Conservation (phyloP, 108 stramenopile genomes). For the Poteriospumella lacustris region DNA sequence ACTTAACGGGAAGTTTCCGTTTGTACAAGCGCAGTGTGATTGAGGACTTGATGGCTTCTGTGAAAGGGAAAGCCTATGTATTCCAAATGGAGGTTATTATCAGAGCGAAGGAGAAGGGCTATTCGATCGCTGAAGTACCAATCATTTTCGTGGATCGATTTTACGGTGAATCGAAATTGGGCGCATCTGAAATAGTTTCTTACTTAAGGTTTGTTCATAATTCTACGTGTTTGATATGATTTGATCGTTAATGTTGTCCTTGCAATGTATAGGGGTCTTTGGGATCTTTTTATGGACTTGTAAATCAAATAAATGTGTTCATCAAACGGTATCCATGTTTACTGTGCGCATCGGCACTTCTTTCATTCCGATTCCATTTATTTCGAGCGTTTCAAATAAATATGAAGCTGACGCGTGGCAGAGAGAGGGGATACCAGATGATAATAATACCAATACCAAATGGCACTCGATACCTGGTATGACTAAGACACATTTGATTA, state of each 20-base stretch:
- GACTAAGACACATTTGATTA: no score
- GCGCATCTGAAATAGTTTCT: conserved; percentile 83
- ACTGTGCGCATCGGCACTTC: no score
- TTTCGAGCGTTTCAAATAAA: no score
- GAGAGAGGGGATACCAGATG: no score
- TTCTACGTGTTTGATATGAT: conserved; percentile 73
- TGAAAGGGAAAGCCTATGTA: conserved; percentile 84
- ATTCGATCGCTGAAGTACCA: conserved; percentile 79
- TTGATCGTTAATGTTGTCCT: conserved; percentile 62
- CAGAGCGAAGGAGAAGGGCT: conserved; percentile 69
- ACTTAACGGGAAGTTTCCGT: conserved; percentile 91
- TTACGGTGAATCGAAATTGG: conserved; percentile 95
- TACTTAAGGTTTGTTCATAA: conserved; percentile 58
- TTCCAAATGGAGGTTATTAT: conserved; percentile 99
- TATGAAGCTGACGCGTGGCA: no score
- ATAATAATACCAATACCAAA: no score
- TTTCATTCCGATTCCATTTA: no score
- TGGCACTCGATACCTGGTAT: no score
- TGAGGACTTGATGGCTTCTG: conserved; percentile 72
- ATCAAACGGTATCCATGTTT: no score
- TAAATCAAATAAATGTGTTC: no score
- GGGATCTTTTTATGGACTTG: conserved; percentile 20
- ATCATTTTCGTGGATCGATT: conserved; percentile 96
- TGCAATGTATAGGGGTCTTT: conserved; percentile 8
- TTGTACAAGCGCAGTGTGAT: conserved; percentile 80